Evolutionary conservation across 1,284 basidiomycete species (phyloP), one percentile per base, ranked within the genome.

Genomic region (Cryptococcus sp.): DNA sequence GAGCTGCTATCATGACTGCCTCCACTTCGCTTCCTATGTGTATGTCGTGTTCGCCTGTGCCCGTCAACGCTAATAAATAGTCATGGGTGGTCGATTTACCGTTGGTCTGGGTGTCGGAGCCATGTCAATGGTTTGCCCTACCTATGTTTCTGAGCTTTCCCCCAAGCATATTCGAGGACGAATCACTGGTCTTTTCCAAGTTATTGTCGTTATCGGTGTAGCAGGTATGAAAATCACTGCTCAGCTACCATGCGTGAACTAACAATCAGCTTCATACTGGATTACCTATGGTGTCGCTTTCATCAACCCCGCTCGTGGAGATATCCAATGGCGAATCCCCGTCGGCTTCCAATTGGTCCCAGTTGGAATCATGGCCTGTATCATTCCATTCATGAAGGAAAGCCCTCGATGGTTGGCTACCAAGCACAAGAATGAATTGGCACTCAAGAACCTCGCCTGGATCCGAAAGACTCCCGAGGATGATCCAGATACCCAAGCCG

Each of bases 21-120:
- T 59, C 54, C 42, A 50, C 59, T 23, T 19, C 55, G 64, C 32
- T 24, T 50, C 11, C 59, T 56, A 39, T 39, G 16, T 53, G 55
- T 60, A 24, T 45, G 54, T 50, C 25, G 11, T 21, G n/a, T 28
- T 19, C 31, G 14, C n/a, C 16, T 31, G 18, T 22, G n/a, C 16
- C 25, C 11, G 43, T 5, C 2, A 7, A 16, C n/a, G 34, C 39
- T 14, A 14, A 25, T 9, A 18, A 34, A 34, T 54, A 41, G 86
- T 88, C 54, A 88, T 88, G 61, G 80, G 77, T 16, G 87, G 88
- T n/a, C 83, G 88, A 48, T 83, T 88, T 46, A 76, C 88, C 45
- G 77, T 80, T 45, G 85, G 85, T 54, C 52, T 87, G 22, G 85
- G 85, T 23, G 82, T 88, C 48, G 85, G 65, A 54, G 36, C 65